These are phyloP conservation scores for Chenopodium quinoa DNA, from an alignment of 148 eudicot genomes.

Conservation along the genomic window DNA sequence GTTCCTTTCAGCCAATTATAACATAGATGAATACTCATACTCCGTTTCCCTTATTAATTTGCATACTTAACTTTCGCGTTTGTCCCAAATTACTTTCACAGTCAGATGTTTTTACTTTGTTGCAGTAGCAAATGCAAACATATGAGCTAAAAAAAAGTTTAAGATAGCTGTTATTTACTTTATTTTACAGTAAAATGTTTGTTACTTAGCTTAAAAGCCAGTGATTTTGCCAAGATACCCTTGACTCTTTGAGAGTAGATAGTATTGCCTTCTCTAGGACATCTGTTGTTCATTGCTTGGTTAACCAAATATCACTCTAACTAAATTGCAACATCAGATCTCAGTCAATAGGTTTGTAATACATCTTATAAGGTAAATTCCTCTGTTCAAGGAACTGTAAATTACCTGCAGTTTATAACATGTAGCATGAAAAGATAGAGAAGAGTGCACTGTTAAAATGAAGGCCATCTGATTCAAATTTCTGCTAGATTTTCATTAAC, in stretches of 20 bases:
- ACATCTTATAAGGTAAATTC: background rate
- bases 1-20: background rate
- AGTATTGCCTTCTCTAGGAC: background rate
- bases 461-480: background rate
- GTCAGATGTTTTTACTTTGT: background rate
- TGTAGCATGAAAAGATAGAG: background rate
- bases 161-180: background rate
- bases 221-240: background rate
- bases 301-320: too few species aligned
- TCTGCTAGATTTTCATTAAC: background rate
- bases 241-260: too few species aligned
- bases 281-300: too few species aligned
- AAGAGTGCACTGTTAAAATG: background rate
- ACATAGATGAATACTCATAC: background rate
- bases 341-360: background rate
- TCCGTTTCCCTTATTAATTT: background rate
- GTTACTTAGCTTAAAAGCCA: background rate
- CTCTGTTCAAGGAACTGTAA: background rate
- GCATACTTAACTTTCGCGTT: too few species aligned
- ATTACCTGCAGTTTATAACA: background rate
- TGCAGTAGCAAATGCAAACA: background rate
- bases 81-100: too few species aligned
- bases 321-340: too few species aligned
- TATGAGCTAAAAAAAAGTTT: background rate
- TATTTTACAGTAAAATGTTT: too few species aligned